Conservation (phyloP, 2,329 filamentous ascomycete species). For the Cordyceps javanica region DNA sequence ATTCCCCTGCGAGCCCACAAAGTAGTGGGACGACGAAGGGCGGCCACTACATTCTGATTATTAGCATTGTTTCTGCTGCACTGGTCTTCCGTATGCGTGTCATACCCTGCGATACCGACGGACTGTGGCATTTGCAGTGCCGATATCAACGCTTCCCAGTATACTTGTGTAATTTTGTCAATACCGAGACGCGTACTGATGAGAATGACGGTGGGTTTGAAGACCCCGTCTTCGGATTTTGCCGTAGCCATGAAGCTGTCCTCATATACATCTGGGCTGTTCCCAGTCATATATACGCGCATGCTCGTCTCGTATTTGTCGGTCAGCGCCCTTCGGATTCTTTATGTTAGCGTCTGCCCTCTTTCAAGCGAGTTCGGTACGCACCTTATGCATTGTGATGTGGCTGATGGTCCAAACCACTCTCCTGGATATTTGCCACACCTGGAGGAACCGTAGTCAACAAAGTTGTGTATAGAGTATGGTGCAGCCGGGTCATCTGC, state of each 20-base stretch:
- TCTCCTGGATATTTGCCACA: conserved; percentile 95
- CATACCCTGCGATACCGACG: conserved; percentile 91
- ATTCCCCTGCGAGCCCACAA: conserved; percentile 57
- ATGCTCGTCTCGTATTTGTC: conserved; percentile 59
- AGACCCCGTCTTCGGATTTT: conserved; percentile 55
- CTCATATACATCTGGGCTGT: conserved; percentile 88
- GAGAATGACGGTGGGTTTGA: conserved; percentile 81
- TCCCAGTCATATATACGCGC: conserved; percentile 81
- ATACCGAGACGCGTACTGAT: conserved; percentile 87
- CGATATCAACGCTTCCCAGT: conserved; percentile 87
- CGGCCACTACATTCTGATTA: conserved; percentile 58
- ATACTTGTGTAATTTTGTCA: conserved; percentile 88
- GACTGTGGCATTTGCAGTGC: conserved; percentile 83
- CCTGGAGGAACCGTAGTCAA: conserved; percentile 74
- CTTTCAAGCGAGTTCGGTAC: conserved; percentile 24
- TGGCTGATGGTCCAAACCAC: conserved; percentile 98
- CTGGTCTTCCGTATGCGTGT: conserved; percentile 1
- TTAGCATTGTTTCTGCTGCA: neutral
- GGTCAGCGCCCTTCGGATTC: conserved; percentile 59
- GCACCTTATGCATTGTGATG: conserved; percentile 88
- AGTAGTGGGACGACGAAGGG: conserved; percentile 75
- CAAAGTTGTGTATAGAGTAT: conserved; percentile 94
- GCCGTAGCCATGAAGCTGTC: conserved; percentile 79
- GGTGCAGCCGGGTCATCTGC: conserved; percentile 80
- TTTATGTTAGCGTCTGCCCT: conserved; percentile 11